phyloP scores from a whole-genome alignment of 257 asterid genomes.

The Rauvolfia tetraphylla region DNA sequence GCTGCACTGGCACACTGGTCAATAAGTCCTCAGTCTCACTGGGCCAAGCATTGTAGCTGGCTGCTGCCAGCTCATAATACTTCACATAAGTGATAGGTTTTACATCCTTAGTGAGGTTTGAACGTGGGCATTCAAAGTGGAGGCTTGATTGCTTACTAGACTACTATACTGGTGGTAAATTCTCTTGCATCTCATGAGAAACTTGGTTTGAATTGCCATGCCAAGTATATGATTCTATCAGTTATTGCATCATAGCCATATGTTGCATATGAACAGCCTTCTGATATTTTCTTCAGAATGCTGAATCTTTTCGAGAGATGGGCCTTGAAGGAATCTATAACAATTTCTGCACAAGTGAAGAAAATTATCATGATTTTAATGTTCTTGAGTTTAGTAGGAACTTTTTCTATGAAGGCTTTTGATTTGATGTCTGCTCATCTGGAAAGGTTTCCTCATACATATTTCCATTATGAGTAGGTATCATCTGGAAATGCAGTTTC shows the following conservation, averaged over 20 bases:
- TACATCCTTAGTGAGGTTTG: too few relatives aligned
- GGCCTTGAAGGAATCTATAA: neutral
- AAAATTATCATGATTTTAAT: neutral
- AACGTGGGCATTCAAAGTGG: too few relatives aligned
- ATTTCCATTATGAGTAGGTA: slow-evolving; percentile 34
- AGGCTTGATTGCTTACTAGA: too few relatives aligned
- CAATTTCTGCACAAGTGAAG: neutral
- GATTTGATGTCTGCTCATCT: too few relatives aligned
- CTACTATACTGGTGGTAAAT: neutral
- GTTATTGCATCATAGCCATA: neutral
- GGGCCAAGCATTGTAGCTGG: too few relatives aligned
- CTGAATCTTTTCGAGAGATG: neutral
- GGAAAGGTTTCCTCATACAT: neutral
- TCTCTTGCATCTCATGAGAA: neutral
- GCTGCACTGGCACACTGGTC: too few relatives aligned
- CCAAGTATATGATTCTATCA: neutral
- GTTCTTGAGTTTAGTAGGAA: neutral
- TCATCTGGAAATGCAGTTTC: slow-evolving; percentile 65
- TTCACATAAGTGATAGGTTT: too few relatives aligned
- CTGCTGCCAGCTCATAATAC: too few relatives aligned
- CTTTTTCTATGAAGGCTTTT: neutral
- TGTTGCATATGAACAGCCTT: neutral
- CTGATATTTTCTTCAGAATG: neutral
- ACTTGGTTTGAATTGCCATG: neutral
- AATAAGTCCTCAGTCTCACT: too few relatives aligned